Evolutionary conservation across 768 basidiomycete genomes (phyloP), one percentile per base, ranked within the genome.

Genomic region (Pisolithus microcarpus): DNA sequence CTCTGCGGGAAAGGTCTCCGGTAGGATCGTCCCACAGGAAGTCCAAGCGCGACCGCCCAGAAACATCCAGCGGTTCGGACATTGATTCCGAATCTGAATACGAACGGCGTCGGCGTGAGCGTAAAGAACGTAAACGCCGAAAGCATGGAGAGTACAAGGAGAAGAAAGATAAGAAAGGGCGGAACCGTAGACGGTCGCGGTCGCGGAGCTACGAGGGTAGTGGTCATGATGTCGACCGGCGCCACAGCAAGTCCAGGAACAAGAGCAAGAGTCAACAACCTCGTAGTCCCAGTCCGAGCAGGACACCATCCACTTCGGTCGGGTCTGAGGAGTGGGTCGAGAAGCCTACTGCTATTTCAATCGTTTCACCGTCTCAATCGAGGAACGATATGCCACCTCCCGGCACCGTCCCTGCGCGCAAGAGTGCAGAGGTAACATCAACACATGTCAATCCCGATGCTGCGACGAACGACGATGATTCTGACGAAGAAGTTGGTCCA

Each of bases 401-500:
- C 13, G 39, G 49, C 19, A 54, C 43, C 8, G 60, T 59, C 38
- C 62, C 56, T 10, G 51, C 48, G 45, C 56, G 39, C 18, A 56
- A 38, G 15, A 15, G 18, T 28, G n/a, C 15, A 28, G 16, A n/a
- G n/a, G 30, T 16, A 9, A 19, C 28, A 15, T 21, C 44, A 13
- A 18, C 44, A 6, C n/a, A 8, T 3, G 16, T 21, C 8, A 9
- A 46, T 18, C n/a, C 19, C 26, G 6, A 46, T n/a, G 46, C 53
- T 5, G 50, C 48, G 5, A 52, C 63, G 36, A 68, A 69, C 2
- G 70, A 70, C 1, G 74, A 70, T 7, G 78, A 79, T 9, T 71
- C 71, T 9, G 86, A 83, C 44, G 82, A 82, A 4, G 87, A 85
- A 34, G 64, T 95, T 30, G 94, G 94, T 0, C 94, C 94, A 4